phyloP scores from a whole-genome alignment of 2,329 filamentous ascomycete genomes.

The Sporothrix brunneoviolacea region DNA sequence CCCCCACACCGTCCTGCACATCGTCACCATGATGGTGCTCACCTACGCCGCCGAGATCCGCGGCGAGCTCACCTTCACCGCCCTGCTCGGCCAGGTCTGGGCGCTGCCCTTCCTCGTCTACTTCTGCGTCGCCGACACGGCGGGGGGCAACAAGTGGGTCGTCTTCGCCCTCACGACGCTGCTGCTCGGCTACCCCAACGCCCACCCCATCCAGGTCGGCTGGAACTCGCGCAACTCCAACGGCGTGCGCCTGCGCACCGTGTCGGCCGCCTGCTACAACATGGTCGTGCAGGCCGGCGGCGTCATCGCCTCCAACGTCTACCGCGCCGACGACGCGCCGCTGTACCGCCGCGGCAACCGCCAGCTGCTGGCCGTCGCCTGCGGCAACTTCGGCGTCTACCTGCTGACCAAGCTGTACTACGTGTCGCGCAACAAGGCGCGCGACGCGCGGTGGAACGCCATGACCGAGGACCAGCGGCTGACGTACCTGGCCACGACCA shows the following conservation, averaged over 20 bases:
- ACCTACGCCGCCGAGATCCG: constrained; percentile 38
- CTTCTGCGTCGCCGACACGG: constrained; percentile 35
- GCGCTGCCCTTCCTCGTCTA: constrained; percentile 51
- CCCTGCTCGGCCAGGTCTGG: constrained; percentile 50
- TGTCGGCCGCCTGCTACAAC: constrained; percentile 59
- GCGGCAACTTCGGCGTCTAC: constrained; percentile 27
- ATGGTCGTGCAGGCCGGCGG: constrained; percentile 40
- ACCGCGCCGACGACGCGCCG: constrained; percentile 34
- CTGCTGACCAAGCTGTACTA: constrained; percentile 27
- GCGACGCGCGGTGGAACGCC: constrained; percentile 24
- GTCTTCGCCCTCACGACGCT: constrained; percentile 36
- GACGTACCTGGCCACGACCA: constrained; percentile 26
- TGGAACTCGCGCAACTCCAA: constrained; percentile 53
- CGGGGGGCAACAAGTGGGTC: constrained; percentile 33
- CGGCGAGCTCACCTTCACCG: constrained; percentile 43
- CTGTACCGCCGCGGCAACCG: constrained; percentile 49
- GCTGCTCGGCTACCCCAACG: constrained; percentile 34
- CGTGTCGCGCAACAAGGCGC: constrained; percentile 27
- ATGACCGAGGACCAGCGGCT: constrained; percentile 26
- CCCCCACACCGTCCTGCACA: constrained; percentile 36
- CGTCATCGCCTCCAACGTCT: constrained; percentile 36
- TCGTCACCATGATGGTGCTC: constrained; percentile 31
- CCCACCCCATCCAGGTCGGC: constrained; percentile 41
- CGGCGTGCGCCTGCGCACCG: constrained; percentile 53
- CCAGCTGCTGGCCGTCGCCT: constrained; percentile 43